Conservation (phyloP, 192 early-diverging fungal genomes). For the Pilaira anomala region DNA sequence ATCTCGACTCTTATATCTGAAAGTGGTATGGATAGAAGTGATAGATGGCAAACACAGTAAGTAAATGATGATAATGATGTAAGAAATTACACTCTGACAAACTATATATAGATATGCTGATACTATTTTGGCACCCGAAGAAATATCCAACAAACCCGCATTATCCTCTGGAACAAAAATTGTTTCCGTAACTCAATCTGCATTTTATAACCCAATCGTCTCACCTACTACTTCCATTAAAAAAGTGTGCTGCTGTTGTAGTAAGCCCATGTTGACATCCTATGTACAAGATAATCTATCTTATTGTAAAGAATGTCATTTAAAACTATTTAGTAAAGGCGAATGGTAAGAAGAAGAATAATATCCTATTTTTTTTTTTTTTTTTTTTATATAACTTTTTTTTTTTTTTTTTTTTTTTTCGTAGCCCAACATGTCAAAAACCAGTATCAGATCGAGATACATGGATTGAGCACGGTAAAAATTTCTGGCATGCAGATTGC, state of each 20-base stretch:
- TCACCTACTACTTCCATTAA: too few species aligned
- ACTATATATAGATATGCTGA: slow-evolving; percentile 1
- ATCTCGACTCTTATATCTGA: slow-evolving; percentile 8
- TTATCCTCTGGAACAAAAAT: slow-evolving; percentile 10
- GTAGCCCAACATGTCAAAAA: slow-evolving; percentile 11
- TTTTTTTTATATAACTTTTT: background rate
- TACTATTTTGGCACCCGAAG: slow-evolving; percentile 7
- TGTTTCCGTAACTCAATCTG: slow-evolving; percentile 4
- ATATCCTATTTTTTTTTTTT: too few species aligned
- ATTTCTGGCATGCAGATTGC: slow-evolving; percentile 34
- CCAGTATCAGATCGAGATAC: slow-evolving; percentile 17
- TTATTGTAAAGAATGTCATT: slow-evolving; percentile 24
- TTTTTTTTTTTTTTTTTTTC: background rate
- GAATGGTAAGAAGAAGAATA: background rate
- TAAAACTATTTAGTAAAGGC: slow-evolving; percentile 5
- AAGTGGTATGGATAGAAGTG: background rate
- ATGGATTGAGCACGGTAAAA: slow-evolving; percentile 18
- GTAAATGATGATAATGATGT: background rate
- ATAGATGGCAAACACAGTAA: slow-evolving; percentile 36
- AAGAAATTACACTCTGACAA: background rate
- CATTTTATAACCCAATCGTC: background rate
- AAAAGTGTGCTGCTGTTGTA: slow-evolving; percentile 8
- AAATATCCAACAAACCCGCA: slow-evolving; percentile 9
- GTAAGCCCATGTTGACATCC: slow-evolving; percentile 1
- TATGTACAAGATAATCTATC: slow-evolving; percentile 13